Conservation (phyloP, 306 rosid genomes). For the Purshia tridentata region DNA sequence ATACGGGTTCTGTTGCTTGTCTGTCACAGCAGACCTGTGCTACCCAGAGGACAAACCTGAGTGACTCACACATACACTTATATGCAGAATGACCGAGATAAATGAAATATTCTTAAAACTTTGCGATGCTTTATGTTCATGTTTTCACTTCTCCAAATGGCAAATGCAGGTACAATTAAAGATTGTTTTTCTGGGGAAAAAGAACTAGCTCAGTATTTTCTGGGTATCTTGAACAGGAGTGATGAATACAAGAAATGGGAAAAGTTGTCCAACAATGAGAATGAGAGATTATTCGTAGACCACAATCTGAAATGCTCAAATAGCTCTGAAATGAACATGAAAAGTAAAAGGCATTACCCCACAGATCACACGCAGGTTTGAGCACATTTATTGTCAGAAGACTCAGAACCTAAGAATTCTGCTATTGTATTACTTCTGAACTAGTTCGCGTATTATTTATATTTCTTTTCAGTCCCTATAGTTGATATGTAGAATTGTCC, state of each 20-base stretch:
- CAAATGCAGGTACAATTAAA: slow-evolving; percentile 59
- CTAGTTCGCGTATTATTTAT: neutral
- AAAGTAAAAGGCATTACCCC: slow-evolving; percentile 42
- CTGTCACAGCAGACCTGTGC: neutral
- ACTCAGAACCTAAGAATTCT: neutral
- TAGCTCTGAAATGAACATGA: slow-evolving; percentile 29
- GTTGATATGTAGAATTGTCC: neutral
- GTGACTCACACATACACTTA: neutral
- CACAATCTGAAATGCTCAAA: slow-evolving; percentile 17
- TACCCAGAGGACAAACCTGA: neutral
- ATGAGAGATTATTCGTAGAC: slow-evolving; percentile 7
- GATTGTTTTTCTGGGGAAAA: slow-evolving; percentile 46
- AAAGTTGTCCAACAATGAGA: slow-evolving; percentile 24
- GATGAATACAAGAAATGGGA: slow-evolving; percentile 51
- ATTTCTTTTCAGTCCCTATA: neutral
- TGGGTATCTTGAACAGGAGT: slow-evolving; percentile 44
- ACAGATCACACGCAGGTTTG: slow-evolving; percentile 87
- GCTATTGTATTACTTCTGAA: neutral
- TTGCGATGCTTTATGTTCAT: neutral
- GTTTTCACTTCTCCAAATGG: slow-evolving; percentile 25
- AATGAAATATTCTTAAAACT: slow-evolving; percentile 12
- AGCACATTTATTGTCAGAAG: neutral
- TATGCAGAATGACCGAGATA: neutral
- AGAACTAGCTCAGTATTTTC: slow-evolving; percentile 52
- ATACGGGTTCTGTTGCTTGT: neutral